Base-by-base conservation (phyloP, 202 grass and related monocot genomes). In the Digitaria exilis region DNA sequence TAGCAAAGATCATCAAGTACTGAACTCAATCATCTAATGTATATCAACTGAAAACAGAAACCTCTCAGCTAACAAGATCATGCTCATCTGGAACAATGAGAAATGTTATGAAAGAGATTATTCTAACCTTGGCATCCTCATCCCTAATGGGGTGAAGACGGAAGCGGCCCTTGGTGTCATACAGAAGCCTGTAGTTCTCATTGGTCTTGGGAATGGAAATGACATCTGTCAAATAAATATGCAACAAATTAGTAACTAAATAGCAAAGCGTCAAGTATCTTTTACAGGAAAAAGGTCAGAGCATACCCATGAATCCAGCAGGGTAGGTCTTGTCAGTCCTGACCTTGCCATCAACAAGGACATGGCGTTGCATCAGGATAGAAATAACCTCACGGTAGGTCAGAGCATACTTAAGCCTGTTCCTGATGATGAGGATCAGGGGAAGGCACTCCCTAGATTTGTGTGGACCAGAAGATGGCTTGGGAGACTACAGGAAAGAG, bases 231-330 rank as follows among this genome's bases (percentile, higher is more conserved):
- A 39, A 39, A 39, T 39, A 39, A 39, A 39, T 9, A 39, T 39
- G 37, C 6, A 4, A 44, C 21, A 10, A 6, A 73, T 73, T 3
- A 73, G 35, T 1, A 22, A 28, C 16, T 2, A 32, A 17, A 25
- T 3, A 81, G 7, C 9, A 52, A 39, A 21, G 3, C 3, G 17
- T 18, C 2, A 50, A 51, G 15, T 1, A 21, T 31, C 18, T 29
- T 18, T 3, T 6, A 4, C 14, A 17, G 18, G 5, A 73, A 39
- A 24, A 49, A 28, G 18, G 29, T 67, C 0, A 2, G 7, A 11
- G 4, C 91, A 80, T 90, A 93, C 91, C 91, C 91, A 90, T 93
- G 85, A 93, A 93, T 21, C 91, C 88, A 80, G 82, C 88, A 25
- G 91, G 91, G 75, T 93, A 93, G 75, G 37, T 39, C 37, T 39